Conservation (phyloP, 129 eudicot species). For the Arctium minus region DNA sequence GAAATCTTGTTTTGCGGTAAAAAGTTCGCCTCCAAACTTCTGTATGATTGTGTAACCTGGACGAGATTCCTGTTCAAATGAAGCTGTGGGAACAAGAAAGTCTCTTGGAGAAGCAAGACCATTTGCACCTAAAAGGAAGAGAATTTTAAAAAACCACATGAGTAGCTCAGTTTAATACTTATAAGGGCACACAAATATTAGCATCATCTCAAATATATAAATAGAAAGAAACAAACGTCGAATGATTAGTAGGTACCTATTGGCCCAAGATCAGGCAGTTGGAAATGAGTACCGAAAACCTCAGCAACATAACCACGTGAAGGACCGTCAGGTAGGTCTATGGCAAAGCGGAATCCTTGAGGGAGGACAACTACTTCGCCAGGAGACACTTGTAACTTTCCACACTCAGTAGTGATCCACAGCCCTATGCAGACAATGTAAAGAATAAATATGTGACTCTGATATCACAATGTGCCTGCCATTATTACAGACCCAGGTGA, state of each 20-base stretch:
- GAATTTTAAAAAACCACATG: background rate
- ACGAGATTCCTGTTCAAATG: constrained; percentile 57
- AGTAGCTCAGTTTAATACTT: constrained; percentile 1
- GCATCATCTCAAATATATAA: background rate
- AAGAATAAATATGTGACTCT: background rate
- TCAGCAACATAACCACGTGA: constrained; percentile 97
- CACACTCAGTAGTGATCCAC: constrained; percentile 94
- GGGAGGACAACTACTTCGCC: constrained; percentile 86
- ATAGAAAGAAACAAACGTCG: background rate
- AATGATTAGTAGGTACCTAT: constrained; percentile 49
- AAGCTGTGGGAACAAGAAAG: constrained; percentile 83
- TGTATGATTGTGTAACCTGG: constrained; percentile 78
- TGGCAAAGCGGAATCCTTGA: constrained; percentile 82
- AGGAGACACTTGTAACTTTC: constrained; percentile 76
- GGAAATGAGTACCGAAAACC: constrained; percentile 87
- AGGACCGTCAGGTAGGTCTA: constrained; percentile 89
- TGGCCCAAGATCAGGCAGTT: constrained; percentile 98
- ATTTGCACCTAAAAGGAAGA: constrained; percentile 70
- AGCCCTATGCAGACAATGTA: constrained; percentile 43
- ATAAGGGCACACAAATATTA: background rate
- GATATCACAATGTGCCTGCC: background rate
- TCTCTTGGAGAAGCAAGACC: constrained; percentile 95
- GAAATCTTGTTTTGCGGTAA: constrained; percentile 95
- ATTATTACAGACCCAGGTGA: background rate
- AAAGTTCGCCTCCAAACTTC: constrained; percentile 95